Conservation (phyloP, 208 protist species). For the Herpetomonas tarakana region DNA sequence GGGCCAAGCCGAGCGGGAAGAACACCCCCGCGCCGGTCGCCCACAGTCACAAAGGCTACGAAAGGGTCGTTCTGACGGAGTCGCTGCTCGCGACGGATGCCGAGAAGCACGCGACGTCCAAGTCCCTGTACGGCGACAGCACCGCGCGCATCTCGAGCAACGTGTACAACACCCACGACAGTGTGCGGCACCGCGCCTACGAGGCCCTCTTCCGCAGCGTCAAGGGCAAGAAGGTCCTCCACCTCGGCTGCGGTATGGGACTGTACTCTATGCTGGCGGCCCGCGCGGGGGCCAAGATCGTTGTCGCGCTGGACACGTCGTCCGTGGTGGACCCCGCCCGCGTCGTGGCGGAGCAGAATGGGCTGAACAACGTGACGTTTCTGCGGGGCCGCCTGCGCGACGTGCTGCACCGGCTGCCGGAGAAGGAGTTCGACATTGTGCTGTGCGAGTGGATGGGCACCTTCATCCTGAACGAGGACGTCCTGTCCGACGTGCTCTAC, state of each 20-base stretch:
- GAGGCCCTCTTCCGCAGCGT: conserved; percentile 68
- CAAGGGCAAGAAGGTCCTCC: conserved; percentile 85
- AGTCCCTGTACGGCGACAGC: conserved; percentile 80
- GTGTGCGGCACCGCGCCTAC: conserved; percentile 73
- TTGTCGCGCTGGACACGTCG: conserved; percentile 82
- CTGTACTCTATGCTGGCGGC: conserved; percentile 87
- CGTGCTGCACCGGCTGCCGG: conserved; percentile 56
- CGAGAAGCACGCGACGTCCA: conserved; percentile 83
- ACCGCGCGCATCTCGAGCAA: conserved; percentile 82
- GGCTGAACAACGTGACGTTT: conserved; percentile 70
- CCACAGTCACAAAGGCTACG: neutral
- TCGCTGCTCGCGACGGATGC: conserved; percentile 79
- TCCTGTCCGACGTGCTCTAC: conserved; percentile 77
- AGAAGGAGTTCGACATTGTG: conserved; percentile 79
- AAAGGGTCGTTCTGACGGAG: conserved; percentile 51
- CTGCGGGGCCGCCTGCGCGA: conserved; percentile 74
- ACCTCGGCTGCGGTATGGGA: conserved; percentile 86
- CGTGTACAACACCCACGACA: conserved; percentile 61
- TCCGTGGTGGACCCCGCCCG: conserved; percentile 75
- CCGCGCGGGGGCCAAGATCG: conserved; percentile 54
- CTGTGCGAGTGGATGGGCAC: conserved; percentile 91
- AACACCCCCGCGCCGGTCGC: neutral
- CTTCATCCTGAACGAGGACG: conserved; percentile 77
- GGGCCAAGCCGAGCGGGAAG: neutral
- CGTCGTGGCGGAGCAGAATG: conserved; percentile 81